phyloP scores from a whole-genome alignment of 2,329 filamentous ascomycete genomes.

The Eurotiales sp. region DNA sequence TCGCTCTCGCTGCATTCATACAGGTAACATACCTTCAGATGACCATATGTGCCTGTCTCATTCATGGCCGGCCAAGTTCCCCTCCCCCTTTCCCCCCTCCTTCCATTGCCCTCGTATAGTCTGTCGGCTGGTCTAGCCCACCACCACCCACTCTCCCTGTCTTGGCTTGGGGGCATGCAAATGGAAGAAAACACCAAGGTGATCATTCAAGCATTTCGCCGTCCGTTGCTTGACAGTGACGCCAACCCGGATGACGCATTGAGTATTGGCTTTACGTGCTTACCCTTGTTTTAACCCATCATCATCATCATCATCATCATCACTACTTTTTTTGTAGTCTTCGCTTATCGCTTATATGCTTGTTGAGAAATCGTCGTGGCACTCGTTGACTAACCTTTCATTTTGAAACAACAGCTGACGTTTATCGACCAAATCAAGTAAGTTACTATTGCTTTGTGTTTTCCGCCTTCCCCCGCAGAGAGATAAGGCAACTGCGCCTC shows the following conservation, averaged over 20 bases:
- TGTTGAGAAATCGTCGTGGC: constrained; percentile 1
- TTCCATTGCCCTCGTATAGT: constrained; percentile 3
- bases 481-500: neutral
- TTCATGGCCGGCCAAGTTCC: constrained; percentile 7
- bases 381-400: constrained; percentile 21
- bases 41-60: too few relatives aligned
- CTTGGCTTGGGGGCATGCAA: constrained; percentile 17
- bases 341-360: neutral
- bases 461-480: neutral
- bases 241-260: neutral
- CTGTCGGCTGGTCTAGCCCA: constrained; percentile 16
- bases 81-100: neutral
- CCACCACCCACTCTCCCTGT: constrained; percentile 24
- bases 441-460: constrained; percentile 26
- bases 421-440: constrained; percentile 47
- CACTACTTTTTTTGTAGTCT: neutral
- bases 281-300: neutral
- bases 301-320: neutral
- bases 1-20: neutral
- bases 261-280: constrained; percentile 15
- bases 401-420: constrained; percentile 38
- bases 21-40: constrained; percentile 11
- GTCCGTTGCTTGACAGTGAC: constrained; percentile 4
- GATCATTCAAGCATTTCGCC: constrained; percentile 4
- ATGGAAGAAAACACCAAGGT: constrained; percentile 15